These are phyloP conservation scores for Penicillium griseofulvum DNA, from an alignment of 2,329 filamentous ascomycete genomes.

Conservation along the genomic window DNA sequence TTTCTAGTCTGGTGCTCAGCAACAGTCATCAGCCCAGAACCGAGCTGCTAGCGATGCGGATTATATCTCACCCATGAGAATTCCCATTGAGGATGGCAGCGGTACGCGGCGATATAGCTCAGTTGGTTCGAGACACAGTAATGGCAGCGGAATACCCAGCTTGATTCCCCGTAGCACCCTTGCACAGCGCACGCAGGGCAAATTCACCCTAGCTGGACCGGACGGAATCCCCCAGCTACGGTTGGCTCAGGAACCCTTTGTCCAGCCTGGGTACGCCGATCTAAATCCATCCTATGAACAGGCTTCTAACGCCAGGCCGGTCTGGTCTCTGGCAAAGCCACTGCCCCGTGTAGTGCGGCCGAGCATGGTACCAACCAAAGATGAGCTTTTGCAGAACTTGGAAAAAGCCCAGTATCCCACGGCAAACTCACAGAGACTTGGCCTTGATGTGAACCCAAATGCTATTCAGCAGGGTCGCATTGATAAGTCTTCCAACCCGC, in stretches of 20 bases:
- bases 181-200: conserved; percentile 27
- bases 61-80: conserved; percentile 16
- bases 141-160: conserved; percentile 22
- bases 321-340: conserved; percentile 56
- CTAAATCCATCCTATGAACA: conserved; percentile 57
- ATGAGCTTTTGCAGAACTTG: conserved; percentile 36
- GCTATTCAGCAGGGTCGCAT: conserved; percentile 46
- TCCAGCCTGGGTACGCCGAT: conserved; percentile 55
- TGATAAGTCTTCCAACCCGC: conserved; percentile 36
- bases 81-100: conserved; percentile 1
- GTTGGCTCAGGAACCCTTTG: conserved; percentile 43
- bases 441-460: conserved; percentile 42
- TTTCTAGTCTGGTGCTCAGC: conserved; percentile 12
- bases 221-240: conserved; percentile 32
- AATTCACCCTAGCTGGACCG: conserved; percentile 34
- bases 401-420: conserved; percentile 32
- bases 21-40: background rate
- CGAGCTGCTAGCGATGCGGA: conserved; percentile 9
- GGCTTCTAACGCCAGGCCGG: conserved; percentile 48
- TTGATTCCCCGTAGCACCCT: conserved; percentile 27
- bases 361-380: conserved; percentile 52
- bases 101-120: conserved; percentile 25
- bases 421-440: conserved; percentile 33
- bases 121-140: conserved; percentile 17
- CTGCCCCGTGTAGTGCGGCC: conserved; percentile 54